Conservation (phyloP, 2,329 filamentous ascomycete genomes). For the Aureobasidium zeae region DNA sequence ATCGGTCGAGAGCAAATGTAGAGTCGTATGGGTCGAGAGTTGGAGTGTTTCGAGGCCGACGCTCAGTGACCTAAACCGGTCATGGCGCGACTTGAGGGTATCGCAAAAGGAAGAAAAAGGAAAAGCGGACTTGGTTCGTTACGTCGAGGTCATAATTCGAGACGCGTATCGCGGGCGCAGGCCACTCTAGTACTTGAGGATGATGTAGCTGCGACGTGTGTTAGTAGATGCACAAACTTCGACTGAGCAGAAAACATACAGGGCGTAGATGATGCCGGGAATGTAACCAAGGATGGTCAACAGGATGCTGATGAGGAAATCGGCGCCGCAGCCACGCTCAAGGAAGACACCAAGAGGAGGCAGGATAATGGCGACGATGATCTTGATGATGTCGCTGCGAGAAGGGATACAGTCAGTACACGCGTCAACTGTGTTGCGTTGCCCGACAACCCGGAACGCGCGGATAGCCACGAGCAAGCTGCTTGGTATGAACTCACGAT, state of each 20-base stretch:
- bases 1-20: not conserved
- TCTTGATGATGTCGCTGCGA: constrained; percentile 64
- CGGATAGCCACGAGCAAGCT: constrained; percentile 1
- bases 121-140: not conserved
- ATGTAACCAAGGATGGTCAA: constrained; percentile 65
- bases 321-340: constrained; percentile 78
- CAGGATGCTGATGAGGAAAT: constrained; percentile 87
- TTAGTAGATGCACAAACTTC: constrained; percentile 15
- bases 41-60: constrained; percentile 1
- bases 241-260: constrained; percentile 47
- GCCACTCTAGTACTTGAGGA: constrained; percentile 65
- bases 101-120: constrained; percentile 22
- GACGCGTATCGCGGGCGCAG: not conserved
- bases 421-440: constrained; percentile 17
- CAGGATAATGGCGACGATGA: constrained; percentile 80
- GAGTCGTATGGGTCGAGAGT: not conserved
- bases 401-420: constrained; percentile 14
- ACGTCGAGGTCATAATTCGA: not conserved
- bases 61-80: constrained; percentile 1
- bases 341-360: constrained; percentile 90
- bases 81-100: constrained; percentile 24
- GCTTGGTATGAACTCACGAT: constrained; percentile 34
- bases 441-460: constrained; percentile 15
- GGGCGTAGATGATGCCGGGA: constrained; percentile 67
- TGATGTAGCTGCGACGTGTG: constrained; percentile 56